A percentile compares a stretch with the other conserved stretches of the same genome.
phyloP scores from a whole-genome alignment of 2,329 filamentous ascomycete genomes.

The Hymenoscyphus linearis region DNA sequence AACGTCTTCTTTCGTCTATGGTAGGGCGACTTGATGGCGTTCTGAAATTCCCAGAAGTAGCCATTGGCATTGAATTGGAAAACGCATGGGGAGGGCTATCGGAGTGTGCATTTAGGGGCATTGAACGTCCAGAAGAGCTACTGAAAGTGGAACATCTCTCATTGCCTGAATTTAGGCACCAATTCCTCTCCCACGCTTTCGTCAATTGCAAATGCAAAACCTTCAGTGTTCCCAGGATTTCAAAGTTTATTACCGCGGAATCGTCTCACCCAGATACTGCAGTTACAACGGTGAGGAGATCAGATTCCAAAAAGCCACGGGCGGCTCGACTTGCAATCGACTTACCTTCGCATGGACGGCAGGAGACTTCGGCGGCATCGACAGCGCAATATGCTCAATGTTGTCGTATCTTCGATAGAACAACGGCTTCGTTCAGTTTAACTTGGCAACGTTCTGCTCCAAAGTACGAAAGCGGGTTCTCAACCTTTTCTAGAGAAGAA shows the following conservation, averaged over 20 bases:
- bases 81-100: constrained; percentile 12
- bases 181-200: constrained; percentile 10
- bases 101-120: constrained; percentile 10
- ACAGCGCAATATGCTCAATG: constrained; percentile 11
- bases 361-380: constrained; percentile 4
- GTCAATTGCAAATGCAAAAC: constrained; percentile 9
- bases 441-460: constrained; percentile 14
- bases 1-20: constrained; percentile 1
- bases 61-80: constrained; percentile 13
- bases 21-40: constrained; percentile 4
- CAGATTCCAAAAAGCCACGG: background rate
- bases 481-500: constrained; percentile 10
- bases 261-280: background rate
- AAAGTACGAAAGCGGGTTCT: constrained; percentile 8
- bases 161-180: constrained; percentile 10
- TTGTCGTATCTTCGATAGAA: constrained; percentile 11
- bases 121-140: constrained; percentile 9
- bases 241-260: background rate
- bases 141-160: constrained; percentile 12
- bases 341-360: constrained; percentile 9
- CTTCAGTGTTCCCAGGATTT: constrained; percentile 3
- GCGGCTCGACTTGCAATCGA: constrained; percentile 1
- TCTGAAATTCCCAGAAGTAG: constrained; percentile 8
- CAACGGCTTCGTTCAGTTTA: constrained; percentile 13
- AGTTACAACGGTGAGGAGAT: background rate